Base-by-base conservation (phyloP, 768 basidiomycete genomes). In the Cystofilobasidium bisporidii region DNA sequence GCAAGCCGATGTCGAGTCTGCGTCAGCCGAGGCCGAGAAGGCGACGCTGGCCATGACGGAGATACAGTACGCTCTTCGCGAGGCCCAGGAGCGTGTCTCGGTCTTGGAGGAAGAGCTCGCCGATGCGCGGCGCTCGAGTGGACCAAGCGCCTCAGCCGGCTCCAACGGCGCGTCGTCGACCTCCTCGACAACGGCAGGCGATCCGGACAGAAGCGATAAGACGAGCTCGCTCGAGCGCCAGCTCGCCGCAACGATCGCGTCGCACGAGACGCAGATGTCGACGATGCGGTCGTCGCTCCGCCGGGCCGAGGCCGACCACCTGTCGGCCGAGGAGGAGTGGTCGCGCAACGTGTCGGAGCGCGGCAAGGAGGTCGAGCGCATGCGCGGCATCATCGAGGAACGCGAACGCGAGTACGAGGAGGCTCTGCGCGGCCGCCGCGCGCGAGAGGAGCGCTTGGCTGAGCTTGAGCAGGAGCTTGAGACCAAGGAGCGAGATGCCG, bases 261-360 rank as follows among this genome's bases (percentile, higher is more conserved):
- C 86, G 77, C 87, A 88, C 71, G 92, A 94, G 74, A 77, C 82
- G 2, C 87, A 83, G 72, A 76, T 96, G 10, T 79, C 83, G 0
- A 90, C 92, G 72, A 76, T 94, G 71, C 83, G 83, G 70, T 80
- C 81, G 70, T 83, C 84, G 63, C 76, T 96, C 30, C 73, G 79
- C 6, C 78, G 79, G 12, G 76, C 86, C 26, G 94, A 97, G 79
- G 84, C 82, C 72, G 96, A 98, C 76, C 82, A 91, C 45, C 86
- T 82, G 63, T 92, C 94, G 60, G 83, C 83, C 36, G 94, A 98
- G 73, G 86, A 87, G 30, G 87, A 89, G 70, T 94, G 92, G 89
- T 88, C 87, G 74, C 82, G 81, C 65, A 92, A 91, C 74, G 79
- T 97, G 38, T 82, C 82, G 30, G 87, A 89, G 73, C 88, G 90